These are phyloP conservation scores for Penicillium flavigenum DNA, from an alignment of 495 filamentous ascomycete genomes.

Conservation along the genomic window DNA sequence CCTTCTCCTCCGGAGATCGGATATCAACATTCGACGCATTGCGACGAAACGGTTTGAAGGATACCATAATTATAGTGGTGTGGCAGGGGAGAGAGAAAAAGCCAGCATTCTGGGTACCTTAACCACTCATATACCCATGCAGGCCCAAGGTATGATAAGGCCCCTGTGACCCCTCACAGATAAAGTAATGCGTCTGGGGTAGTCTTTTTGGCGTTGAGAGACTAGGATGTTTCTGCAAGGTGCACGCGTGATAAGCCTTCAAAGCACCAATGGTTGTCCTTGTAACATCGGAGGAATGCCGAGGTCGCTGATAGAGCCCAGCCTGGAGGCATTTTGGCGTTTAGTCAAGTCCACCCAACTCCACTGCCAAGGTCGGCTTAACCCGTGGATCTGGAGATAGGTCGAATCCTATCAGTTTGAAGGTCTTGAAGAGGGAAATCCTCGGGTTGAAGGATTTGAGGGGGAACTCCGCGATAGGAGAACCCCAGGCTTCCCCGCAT, in stretches of 20 bases:
- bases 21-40: slow-evolving; percentile 13
- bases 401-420: neutral
- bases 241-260: neutral
- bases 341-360: slow-evolving; percentile 7
- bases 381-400: neutral
- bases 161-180: slow-evolving; percentile 7
- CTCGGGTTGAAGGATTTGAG: neutral
- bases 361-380: neutral
- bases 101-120: neutral
- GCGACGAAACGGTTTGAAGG: slow-evolving; percentile 21
- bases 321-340: neutral
- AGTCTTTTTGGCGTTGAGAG: neutral
- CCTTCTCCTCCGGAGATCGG: slow-evolving; percentile 30
- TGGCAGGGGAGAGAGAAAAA: neutral
- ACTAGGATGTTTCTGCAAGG: neutral
- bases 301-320: neutral
- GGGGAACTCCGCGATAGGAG: neutral
- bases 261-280: slow-evolving; percentile 11
- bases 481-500: slow-evolving; percentile 6
- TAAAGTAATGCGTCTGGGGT: neutral
- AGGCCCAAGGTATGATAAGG: neutral
- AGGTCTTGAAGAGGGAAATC: too few species aligned
- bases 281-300: slow-evolving; percentile 13
- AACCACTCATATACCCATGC: neutral
- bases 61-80: slow-evolving; percentile 17